These are phyloP conservation scores for Yamadazyma siamensis DNA, from an alignment of 1,139 yeast genomes.

Conservation along the genomic window DNA sequence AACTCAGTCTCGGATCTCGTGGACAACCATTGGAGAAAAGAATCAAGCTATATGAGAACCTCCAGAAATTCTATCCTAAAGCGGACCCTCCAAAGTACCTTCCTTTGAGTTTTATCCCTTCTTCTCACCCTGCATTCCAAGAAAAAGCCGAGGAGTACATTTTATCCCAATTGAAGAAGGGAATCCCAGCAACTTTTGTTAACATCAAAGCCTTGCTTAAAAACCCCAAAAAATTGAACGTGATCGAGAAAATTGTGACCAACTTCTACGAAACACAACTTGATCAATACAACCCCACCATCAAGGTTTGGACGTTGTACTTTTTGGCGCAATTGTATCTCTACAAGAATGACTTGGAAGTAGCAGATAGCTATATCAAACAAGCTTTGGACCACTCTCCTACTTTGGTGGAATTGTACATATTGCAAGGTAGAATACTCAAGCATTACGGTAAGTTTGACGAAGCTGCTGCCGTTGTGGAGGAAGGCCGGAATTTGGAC, in stretches of 20 bases:
- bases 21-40: slow-evolving; percentile 36
- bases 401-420: slow-evolving; percentile 76
- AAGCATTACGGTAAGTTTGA: slow-evolving; percentile 64
- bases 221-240: slow-evolving; percentile 41
- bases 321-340: slow-evolving; percentile 81
- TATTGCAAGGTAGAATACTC: slow-evolving; percentile 74
- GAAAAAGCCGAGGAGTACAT: slow-evolving; percentile 51
- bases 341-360: slow-evolving; percentile 40
- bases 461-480: slow-evolving; percentile 63
- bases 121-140: slow-evolving; percentile 45
- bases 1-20: slow-evolving; percentile 48
- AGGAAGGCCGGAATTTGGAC: slow-evolving; percentile 72
- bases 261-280: slow-evolving; percentile 38
- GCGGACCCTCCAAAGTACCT: slow-evolving; percentile 78
- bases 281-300: slow-evolving; percentile 43
- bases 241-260: slow-evolving; percentile 53
- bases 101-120: slow-evolving; percentile 72
- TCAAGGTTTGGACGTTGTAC: slow-evolving; percentile 72
- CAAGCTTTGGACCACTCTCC: slow-evolving; percentile 73
- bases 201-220: slow-evolving; percentile 78
- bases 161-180: slow-evolving; percentile 60
- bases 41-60: slow-evolving; percentile 57
- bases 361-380: slow-evolving; percentile 58
- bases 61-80: slow-evolving; percentile 71
- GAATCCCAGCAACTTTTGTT: slow-evolving; percentile 89